Percentiles rank a stretch among this genome's conserved stretches.
Conservation (phyloP, 2,329 filamentous ascomycete species). For the Alternaria sp. region DNA sequence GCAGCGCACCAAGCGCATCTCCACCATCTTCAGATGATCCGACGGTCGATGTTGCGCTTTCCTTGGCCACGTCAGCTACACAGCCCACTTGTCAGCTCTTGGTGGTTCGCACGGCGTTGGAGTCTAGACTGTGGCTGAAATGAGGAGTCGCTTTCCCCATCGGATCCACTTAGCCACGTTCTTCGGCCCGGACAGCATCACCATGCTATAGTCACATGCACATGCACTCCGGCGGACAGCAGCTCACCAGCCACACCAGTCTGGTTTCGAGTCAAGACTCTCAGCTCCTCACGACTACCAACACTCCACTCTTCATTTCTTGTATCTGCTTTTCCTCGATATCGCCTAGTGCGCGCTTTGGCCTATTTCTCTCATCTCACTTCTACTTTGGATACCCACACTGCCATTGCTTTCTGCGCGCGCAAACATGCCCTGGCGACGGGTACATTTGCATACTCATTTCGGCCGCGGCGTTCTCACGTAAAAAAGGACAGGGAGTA, state of each 20-base stretch:
- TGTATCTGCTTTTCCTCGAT: slow-evolving; percentile 30
- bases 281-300: slow-evolving; percentile 6
- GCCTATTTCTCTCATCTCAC: slow-evolving; percentile 19
- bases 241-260: slow-evolving; percentile 13
- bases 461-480: slow-evolving; percentile 30
- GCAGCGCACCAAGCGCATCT: slow-evolving; percentile 49
- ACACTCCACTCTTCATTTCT: slow-evolving; percentile 34
- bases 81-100: slow-evolving; percentile 28
- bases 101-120: slow-evolving; percentile 23
- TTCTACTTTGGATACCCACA: slow-evolving; percentile 37
- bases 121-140: slow-evolving; percentile 32
- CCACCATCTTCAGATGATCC: slow-evolving; percentile 49
- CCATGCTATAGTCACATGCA: slow-evolving; percentile 17
- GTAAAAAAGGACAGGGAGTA: slow-evolving; percentile 25
- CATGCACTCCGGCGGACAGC: slow-evolving; percentile 10
- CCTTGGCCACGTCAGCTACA: slow-evolving; percentile 29
- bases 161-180: slow-evolving; percentile 24
- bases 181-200: slow-evolving; percentile 24
- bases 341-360: slow-evolving; percentile 13
- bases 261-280: slow-evolving; percentile 3
- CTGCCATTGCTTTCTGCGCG: slow-evolving; percentile 25
- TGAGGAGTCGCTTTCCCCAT: slow-evolving; percentile 13
- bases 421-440: slow-evolving; percentile 15
- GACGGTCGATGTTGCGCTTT: background rate
- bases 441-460: slow-evolving; percentile 22